Evolutionary conservation across 441 rosid genomes (phyloP).

Genomic region (Populus trichocarpa): DNA sequence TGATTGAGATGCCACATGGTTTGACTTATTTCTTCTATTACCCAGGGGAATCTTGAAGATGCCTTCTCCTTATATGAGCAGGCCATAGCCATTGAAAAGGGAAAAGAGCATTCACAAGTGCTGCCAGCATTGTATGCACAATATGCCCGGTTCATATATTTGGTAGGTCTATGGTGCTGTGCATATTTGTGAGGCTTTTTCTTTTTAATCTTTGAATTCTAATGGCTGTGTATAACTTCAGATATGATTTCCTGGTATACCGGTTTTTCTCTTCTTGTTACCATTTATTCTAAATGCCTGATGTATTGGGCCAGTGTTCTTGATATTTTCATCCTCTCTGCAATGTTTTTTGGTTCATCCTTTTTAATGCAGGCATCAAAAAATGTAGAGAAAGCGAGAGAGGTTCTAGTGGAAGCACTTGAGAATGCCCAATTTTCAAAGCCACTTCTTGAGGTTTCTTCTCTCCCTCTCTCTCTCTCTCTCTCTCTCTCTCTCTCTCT

Average conservation of each 20-base stretch:
- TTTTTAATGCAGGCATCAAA: conserved; percentile 48
- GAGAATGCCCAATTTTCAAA: conserved; percentile 78
- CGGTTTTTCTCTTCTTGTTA: too few relatives aligned
- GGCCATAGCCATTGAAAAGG: conserved; percentile 92
- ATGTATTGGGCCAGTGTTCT: not conserved
- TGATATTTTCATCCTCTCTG: not conserved
- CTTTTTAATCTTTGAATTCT: too few relatives aligned
- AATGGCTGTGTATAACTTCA: too few relatives aligned
- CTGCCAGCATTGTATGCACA: conserved; percentile 84
- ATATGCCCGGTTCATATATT: conserved; percentile 64
- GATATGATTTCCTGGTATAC: too few relatives aligned
- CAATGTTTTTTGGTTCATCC: not conserved
- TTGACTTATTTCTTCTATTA: conserved; percentile 13
- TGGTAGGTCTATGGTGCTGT: conserved; percentile 47
- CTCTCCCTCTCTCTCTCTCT: not conserved
- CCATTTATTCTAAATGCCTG: not conserved
- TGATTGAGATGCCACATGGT: conserved; percentile 3
- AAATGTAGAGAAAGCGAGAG: conserved; percentile 73
- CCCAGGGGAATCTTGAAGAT: conserved; percentile 78
- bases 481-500: not conserved
- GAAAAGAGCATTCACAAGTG: conserved; percentile 77
- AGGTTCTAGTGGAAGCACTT: conserved; percentile 66
- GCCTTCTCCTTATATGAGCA: conserved; percentile 81
- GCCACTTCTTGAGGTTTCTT: conserved; percentile 68
- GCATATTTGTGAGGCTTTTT: too few relatives aligned